Conservation (phyloP, 1,284 basidiomycete genomes). For the Ceratobasidium sp. region DNA sequence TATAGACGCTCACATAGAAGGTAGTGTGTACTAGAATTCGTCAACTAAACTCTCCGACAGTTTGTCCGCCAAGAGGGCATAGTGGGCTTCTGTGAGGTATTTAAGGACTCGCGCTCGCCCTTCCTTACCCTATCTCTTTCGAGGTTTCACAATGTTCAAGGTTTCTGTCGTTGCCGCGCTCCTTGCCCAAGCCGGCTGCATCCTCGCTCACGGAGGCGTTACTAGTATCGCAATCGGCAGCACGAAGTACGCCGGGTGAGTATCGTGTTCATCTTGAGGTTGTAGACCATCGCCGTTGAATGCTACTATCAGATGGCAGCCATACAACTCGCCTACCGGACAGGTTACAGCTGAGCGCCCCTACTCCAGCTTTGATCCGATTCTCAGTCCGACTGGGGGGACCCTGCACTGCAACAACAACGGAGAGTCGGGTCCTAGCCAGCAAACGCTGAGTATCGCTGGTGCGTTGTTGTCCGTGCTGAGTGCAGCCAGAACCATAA, state of each 20-base stretch:
- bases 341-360: conserved; percentile 49
- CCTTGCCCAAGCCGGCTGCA: conserved; percentile 3
- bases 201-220: conserved; percentile 9
- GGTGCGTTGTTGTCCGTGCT: no score
- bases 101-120: not conserved
- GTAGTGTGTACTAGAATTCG: not conserved
- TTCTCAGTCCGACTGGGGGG: conserved; percentile 41
- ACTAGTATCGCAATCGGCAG: not conserved
- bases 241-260: conserved; percentile 9
- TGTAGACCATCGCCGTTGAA: not conserved
- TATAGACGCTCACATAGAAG: not conserved
- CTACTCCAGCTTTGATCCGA: conserved; percentile 47
- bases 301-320: not conserved
- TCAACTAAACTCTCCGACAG: not conserved
- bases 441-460: conserved; percentile 19
- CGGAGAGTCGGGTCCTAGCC: conserved; percentile 37
- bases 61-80: no score
- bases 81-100: not conserved
- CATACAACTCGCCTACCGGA: conserved; percentile 7
- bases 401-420: conserved; percentile 48
- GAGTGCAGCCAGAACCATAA: no score
- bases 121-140: not conserved
- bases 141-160: not conserved
- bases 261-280: not conserved
- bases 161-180: conserved; percentile 3